These are phyloP conservation scores for Ceratobasidium sp. DNA, from an alignment of 1,284 basidiomycete species.

Conservation along the genomic window DNA sequence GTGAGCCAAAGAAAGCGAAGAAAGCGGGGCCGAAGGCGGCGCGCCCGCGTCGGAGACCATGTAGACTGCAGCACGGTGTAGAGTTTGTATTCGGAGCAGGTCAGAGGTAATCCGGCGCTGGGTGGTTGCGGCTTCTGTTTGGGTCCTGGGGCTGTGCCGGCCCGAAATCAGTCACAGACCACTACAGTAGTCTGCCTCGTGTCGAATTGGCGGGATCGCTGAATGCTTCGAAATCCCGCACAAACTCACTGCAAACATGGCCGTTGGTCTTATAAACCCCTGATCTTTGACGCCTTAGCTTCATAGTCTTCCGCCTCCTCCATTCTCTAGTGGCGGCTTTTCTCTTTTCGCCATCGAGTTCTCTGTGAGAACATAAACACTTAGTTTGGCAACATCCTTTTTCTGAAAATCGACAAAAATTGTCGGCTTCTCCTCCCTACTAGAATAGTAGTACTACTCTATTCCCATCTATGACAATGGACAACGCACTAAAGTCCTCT, in stretches of 20 bases:
- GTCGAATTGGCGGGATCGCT: background rate
- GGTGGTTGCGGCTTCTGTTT: slow-evolving; percentile 14
- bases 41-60: background rate
- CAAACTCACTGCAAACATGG: background rate
- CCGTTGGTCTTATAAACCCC: background rate
- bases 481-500: slow-evolving; percentile 9
- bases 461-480: background rate
- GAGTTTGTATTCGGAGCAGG: background rate
- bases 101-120: slow-evolving; percentile 3
- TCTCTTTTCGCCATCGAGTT: background rate
- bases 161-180: background rate
- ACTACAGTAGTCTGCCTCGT: background rate
- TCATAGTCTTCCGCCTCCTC: background rate
- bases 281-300: background rate
- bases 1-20: slow-evolving; percentile 74
- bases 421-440: background rate
- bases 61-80: background rate
- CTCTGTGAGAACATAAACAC: slow-evolving; percentile 7
- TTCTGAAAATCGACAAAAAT: slow-evolving; percentile 1
- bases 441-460: background rate
- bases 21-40: slow-evolving; percentile 49
- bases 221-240: background rate
- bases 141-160: slow-evolving; percentile 18
- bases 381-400: slow-evolving; percentile 15
- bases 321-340: slow-evolving; percentile 20